phyloP scores from a whole-genome alignment of 2,329 filamentous ascomycete species.

The Penicillium polonicum region DNA sequence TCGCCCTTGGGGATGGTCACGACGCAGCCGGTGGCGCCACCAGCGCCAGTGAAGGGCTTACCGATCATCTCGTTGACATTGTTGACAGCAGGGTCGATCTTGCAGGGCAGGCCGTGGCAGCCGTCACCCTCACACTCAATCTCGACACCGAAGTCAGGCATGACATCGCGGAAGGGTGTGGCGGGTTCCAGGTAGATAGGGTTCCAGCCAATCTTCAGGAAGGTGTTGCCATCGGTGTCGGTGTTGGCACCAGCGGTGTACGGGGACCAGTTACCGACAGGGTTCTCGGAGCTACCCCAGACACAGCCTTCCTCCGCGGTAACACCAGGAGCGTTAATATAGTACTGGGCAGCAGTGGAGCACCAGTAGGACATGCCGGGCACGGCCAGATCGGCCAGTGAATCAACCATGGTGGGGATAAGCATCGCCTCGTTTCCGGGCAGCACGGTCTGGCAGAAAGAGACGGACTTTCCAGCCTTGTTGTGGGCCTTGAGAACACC shows the following conservation, averaged over 20 bases:
- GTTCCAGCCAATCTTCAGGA: constrained; percentile 74
- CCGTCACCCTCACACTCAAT: constrained; percentile 65
- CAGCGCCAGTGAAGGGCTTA: constrained; percentile 60
- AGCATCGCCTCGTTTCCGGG: constrained; percentile 80
- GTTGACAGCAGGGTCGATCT: constrained; percentile 61
- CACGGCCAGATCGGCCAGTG: constrained; percentile 63
- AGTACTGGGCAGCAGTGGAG: constrained; percentile 72
- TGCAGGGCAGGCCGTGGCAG: constrained; percentile 74
- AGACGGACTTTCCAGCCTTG: constrained; percentile 60
- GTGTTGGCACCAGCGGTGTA: constrained; percentile 76
- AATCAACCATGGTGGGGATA: constrained; percentile 68
- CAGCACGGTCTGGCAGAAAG: constrained; percentile 77
- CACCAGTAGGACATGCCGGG: constrained; percentile 70
- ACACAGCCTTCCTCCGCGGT: constrained; percentile 61
- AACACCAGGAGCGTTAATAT: constrained; percentile 73
- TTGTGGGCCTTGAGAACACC: constrained; percentile 66
- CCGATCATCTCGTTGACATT: constrained; percentile 61
- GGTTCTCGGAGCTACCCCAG: constrained; percentile 65
- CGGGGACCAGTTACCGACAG: constrained; percentile 73
- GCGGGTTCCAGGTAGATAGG: constrained; percentile 64
- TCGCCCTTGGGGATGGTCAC: constrained; percentile 69
- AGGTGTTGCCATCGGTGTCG: constrained; percentile 63
- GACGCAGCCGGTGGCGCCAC: constrained; percentile 70
- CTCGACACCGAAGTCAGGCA: constrained; percentile 66
- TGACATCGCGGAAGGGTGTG: constrained; percentile 54